Percentiles rank a stretch among this genome's conserved stretches.
Evolutionary conservation across 768 basidiomycete genomes (phyloP).

Genomic region (Zangia roseola): DNA sequence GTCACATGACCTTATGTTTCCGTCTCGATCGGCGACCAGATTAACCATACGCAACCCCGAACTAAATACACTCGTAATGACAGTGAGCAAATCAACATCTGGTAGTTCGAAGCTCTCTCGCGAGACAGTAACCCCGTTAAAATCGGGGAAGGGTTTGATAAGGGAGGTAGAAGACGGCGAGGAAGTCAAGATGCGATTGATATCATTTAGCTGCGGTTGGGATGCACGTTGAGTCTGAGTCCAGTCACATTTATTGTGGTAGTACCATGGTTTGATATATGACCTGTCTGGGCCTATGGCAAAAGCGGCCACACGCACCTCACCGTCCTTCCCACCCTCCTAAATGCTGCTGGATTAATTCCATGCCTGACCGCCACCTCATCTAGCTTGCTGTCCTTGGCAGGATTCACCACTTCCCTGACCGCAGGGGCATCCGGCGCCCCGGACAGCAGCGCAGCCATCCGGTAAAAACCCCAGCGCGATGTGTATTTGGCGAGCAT

Average conservation of each 20-base stretch:
- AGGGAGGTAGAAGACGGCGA: slow-evolving; percentile 24
- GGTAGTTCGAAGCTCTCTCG: too few relatives aligned
- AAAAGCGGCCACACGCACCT: slow-evolving; percentile 14
- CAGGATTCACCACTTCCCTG: slow-evolving; percentile 15
- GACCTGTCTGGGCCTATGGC: slow-evolving; percentile 12
- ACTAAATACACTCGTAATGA: too few relatives aligned
- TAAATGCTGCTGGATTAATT: slow-evolving; percentile 7
- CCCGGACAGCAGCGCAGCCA: slow-evolving; percentile 11
- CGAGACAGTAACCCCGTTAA: too few relatives aligned
- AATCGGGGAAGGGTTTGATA: slow-evolving; percentile 25
- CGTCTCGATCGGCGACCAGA: too few relatives aligned
- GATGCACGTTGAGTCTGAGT: slow-evolving; percentile 22
- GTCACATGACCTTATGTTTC: too few relatives aligned
- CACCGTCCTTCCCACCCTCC: slow-evolving; percentile 10
- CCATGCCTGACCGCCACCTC: slow-evolving; percentile 14
- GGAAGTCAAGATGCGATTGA: slow-evolving; percentile 20
- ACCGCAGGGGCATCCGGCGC: slow-evolving; percentile 11
- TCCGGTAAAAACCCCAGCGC: slow-evolving; percentile 13
- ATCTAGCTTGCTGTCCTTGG: slow-evolving; percentile 12
- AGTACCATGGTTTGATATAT: neutral
- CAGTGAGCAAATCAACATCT: too few relatives aligned
- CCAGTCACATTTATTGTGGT: neutral
- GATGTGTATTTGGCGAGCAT: slow-evolving; percentile 14
- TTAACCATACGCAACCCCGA: too few relatives aligned
- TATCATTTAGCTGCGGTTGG: slow-evolving; percentile 13